Base-by-base conservation (phyloP, 352 stramenopile species). In the Pythium pyrilobum region DNA sequence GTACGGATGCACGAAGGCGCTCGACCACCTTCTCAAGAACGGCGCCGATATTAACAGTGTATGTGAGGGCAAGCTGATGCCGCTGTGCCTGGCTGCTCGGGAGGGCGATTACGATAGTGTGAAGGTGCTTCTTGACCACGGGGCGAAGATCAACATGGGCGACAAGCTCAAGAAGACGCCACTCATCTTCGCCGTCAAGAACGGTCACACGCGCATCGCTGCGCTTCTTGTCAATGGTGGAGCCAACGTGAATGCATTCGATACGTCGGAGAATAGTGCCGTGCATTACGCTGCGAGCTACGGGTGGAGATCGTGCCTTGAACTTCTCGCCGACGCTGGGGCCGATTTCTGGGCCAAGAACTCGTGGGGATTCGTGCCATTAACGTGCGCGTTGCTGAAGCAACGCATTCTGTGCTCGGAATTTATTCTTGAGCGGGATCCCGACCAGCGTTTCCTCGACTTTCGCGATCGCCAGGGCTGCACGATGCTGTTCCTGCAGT, bases 401-500 rank as follows among this genome's bases (percentile, higher is more conserved):
- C 74, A 87, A 34, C 71, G 74, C 0, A 54, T 78, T 34, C 41
- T 58, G 0, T 83, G 71, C 44, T 77, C 78, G 1, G 73, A 87
- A 21, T 78, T 86, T 53, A 86, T 92, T 36, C 62, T 92, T 18
- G 67, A 78, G 25, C 68, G 65, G 21, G 81, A 89, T 24, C 66
- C 64, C 3, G 63, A 85, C 20, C 68, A 81, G 27, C 64, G 68
- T 23, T 86, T 82, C 25, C 49, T 92, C 29, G 74, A 92, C 34
- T 92, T 89, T 37, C 78, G 74, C 38, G 81, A 92, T 37, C 74
- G 78, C 0, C 64, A 88, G 16, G 81, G 81, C 3, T 81, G 78
- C 12, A 89, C 81, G 25, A 92, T 92, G 81, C 59, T 92, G 4
- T 89, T 85, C 41, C 49, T 89, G n/a, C 81, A 92, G 56, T 89